A percentile compares a stretch with the other conserved stretches of the same genome.
These are phyloP conservation scores for Globisporangium nodosum DNA, from an alignment of 352 stramenopile genomes.

Conservation along the genomic window DNA sequence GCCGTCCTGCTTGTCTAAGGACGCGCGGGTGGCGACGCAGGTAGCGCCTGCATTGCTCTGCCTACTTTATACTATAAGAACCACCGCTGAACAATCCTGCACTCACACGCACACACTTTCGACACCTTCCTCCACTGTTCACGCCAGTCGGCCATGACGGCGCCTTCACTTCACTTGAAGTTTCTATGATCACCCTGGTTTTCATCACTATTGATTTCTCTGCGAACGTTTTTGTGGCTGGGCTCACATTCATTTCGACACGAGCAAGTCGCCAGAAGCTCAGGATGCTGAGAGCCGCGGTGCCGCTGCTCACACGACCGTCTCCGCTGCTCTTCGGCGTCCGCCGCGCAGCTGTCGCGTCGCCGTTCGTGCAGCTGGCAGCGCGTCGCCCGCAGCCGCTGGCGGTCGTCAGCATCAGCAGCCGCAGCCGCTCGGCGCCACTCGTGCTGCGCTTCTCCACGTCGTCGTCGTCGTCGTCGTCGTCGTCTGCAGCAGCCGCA, in stretches of 20 bases:
- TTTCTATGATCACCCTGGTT: no score
- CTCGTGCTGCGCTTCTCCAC: slow-evolving; percentile 18
- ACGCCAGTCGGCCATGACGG: no score
- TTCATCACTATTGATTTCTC: no score
- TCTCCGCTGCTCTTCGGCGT: slow-evolving; percentile 1
- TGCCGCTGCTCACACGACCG: background rate
- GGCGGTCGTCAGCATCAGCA: slow-evolving; percentile 6
- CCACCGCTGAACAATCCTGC: no score
- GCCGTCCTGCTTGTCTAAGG: slow-evolving; percentile 5
- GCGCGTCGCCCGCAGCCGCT: background rate
- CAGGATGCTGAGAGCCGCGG: background rate
- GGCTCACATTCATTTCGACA: no score
- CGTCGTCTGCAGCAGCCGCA: slow-evolving; percentile 13
- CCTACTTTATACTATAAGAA: no score
- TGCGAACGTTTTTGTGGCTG: no score
- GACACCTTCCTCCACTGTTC: no score
- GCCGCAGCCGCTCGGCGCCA: slow-evolving; percentile 1
- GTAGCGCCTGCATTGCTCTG: background rate
- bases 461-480: slow-evolving; percentile 15
- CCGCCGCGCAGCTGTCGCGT: background rate
- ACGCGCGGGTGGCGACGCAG: no score
- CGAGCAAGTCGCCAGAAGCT: background rate
- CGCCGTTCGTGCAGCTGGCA: slow-evolving; percentile 4
- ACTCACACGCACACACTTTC: no score
- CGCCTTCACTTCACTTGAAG: no score